These are phyloP conservation scores for Isatis tinctoria DNA, from an alignment of 345 rosid genomes.

Conservation along the genomic window DNA sequence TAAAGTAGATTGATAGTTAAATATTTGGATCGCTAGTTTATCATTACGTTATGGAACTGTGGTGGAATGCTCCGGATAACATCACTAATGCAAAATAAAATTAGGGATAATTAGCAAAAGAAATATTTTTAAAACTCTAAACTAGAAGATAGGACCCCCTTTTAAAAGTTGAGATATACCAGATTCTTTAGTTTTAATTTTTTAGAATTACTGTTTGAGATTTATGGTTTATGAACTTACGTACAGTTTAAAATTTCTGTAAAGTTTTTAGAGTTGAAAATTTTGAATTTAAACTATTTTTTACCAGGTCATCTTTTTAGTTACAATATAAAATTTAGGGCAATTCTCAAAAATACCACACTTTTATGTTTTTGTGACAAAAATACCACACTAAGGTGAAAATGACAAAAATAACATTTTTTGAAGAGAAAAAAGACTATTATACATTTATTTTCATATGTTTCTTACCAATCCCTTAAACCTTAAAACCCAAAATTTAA, in stretches of 20 bases:
- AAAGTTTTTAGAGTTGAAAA: background rate
- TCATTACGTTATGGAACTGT: background rate
- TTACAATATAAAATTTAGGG: background rate
- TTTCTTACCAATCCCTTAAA: too few species aligned
- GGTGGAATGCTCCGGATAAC: conserved; percentile 1
- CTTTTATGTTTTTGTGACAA: too few species aligned
- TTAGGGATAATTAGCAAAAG: background rate
- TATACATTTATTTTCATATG: too few species aligned
- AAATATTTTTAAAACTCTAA: background rate
- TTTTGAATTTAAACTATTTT: background rate
- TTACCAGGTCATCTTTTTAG: background rate
- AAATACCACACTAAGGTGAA: too few species aligned
- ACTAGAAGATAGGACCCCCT: background rate
- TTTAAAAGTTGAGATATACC: background rate
- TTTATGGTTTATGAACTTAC: background rate
- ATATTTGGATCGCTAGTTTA: background rate
- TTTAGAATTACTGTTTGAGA: background rate
- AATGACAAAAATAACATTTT: too few species aligned
- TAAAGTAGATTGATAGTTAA: background rate
- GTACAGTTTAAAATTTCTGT: too few species aligned
- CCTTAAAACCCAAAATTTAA: too few species aligned
- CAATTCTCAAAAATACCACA: too few species aligned
- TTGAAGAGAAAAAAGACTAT: too few species aligned
- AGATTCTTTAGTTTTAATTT: background rate
- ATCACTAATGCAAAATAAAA: background rate